Percentiles rank a stretch among this genome's conserved stretches.
Conservation (phyloP, 352 stramenopile genomes). For the Paralagenidium karlingii region DNA sequence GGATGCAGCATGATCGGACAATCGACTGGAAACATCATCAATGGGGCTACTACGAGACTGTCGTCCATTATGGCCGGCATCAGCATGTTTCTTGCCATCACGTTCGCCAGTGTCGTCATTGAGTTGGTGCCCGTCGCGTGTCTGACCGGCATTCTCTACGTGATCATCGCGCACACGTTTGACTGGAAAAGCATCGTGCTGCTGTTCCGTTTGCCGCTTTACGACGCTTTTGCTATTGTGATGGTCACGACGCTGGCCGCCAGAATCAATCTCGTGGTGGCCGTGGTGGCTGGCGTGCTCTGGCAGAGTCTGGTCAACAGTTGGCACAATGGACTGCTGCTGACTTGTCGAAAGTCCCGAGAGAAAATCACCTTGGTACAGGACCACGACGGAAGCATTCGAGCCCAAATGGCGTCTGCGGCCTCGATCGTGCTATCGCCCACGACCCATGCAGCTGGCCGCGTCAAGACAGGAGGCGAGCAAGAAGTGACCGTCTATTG, state of each 20-base stretch:
- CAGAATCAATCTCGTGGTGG: constrained; percentile 79
- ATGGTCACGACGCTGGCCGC: constrained; percentile 76
- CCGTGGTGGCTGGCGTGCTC: constrained; percentile 73
- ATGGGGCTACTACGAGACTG: constrained; percentile 60
- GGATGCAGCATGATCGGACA: constrained; percentile 92
- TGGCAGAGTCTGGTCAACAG: constrained; percentile 74
- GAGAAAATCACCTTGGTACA: background rate
- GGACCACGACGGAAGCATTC: background rate
- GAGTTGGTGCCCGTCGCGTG: constrained; percentile 76
- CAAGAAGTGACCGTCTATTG: constrained; percentile 58
- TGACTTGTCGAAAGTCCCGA: constrained; percentile 17
- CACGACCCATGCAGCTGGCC: constrained; percentile 9
- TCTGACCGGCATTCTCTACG: constrained; percentile 79
- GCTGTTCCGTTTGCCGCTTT: constrained; percentile 50
- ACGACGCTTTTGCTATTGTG: constrained; percentile 67
- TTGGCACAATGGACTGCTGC: constrained; percentile 52
- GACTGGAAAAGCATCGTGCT: constrained; percentile 82
- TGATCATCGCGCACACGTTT: constrained; percentile 85
- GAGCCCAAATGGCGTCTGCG: background rate
- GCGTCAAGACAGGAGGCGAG: constrained; percentile 18
- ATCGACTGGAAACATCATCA: constrained; percentile 83
- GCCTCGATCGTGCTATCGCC: constrained; percentile 15
- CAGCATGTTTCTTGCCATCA: constrained; percentile 54
- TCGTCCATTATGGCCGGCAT: constrained; percentile 56
- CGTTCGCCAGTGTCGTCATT: constrained; percentile 73